These are phyloP conservation scores for Mastigamoeba balamuthi DNA, from an alignment of 78 protist species.

Conservation along the genomic window DNA sequence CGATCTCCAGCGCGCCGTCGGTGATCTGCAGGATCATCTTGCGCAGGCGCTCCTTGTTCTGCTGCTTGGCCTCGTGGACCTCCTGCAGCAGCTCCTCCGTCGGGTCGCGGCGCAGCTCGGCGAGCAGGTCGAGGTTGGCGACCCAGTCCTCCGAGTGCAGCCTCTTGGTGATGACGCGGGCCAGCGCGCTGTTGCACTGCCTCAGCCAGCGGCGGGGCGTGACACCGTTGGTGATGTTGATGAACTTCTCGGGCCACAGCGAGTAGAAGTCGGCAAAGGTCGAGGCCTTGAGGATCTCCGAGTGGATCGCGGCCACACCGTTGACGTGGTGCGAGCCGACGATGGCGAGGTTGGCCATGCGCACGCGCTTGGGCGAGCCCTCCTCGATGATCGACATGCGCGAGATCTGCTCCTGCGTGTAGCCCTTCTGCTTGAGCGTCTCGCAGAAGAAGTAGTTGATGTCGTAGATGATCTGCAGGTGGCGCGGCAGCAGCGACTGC, in stretches of 20 bases:
- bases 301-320: constrained; percentile 93
- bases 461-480: constrained; percentile 85
- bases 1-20: too few species aligned
- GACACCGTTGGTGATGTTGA: constrained; percentile 93
- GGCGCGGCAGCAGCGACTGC: constrained; percentile 83
- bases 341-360: constrained; percentile 89
- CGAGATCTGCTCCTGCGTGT: constrained; percentile 1
- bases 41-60: constrained; percentile 71
- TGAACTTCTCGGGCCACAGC: constrained; percentile 75
- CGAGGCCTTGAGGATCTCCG: constrained; percentile 67
- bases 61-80: constrained; percentile 31
- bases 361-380: constrained; percentile 43
- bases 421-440: constrained; percentile 1
- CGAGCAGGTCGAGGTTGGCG: constrained; percentile 49
- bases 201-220: constrained; percentile 94
- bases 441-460: constrained; percentile 67
- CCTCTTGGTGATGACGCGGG: constrained; percentile 50
- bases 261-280: constrained; percentile 71
- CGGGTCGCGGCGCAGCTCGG: constrained; percentile 41
- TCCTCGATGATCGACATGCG: constrained; percentile 77
- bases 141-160: constrained; percentile 64
- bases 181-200: constrained; percentile 71
- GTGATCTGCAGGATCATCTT: too few species aligned
- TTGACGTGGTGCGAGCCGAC: constrained; percentile 82
- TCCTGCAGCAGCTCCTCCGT: constrained; percentile 32